Base-by-base conservation (phyloP, 176 grass and related monocot species). In the Metroxylon sagu region DNA sequence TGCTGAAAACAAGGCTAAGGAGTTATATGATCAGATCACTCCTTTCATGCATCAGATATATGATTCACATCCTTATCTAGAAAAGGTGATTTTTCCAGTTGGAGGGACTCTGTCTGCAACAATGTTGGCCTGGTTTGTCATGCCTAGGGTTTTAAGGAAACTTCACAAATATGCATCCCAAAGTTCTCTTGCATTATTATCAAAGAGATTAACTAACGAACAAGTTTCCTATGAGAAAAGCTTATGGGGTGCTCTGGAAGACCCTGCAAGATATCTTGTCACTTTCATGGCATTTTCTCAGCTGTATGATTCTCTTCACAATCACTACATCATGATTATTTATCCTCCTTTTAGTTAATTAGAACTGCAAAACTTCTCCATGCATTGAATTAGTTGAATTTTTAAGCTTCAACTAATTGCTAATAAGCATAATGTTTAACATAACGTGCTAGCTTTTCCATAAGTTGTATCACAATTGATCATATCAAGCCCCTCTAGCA, bases 211-310 rank as follows among this genome's bases (percentile, higher is more conserved):
- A 58, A 65, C 64, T 25, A 82, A 73, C 10, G 72, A 72, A 21
- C 77, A 85, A 68, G 51, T 75, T 77, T 63, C 84, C 2, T 97
- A 97, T 75, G 62, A 87, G 71, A 83, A 89, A 50, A 92, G 87
- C 63, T 49, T 97, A 51, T 97, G 93, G 87, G 75, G 67, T 82
- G 80, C 87, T 68, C 67, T 97, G 56, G 93, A 97, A 77, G 84
- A 91, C 77, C 93, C 93, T 67, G 63, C 93, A 5, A 97, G 85
- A 88, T 91, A 97, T 61, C 67, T 97, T n/a, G 75, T 97, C 69
- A 88, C 87, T 53, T 97, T 97, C 74, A 75, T 88, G 80, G 93
- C 93, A 74, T 97, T 97, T 74, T 88, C 87, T 80, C 69, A 97
- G 54, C 80, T 96, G 92, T 97, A 31, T 76, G 87, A 54, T 53